phyloP scores from a whole-genome alignment of 306 rosid species.

The Lotus japonicus region DNA sequence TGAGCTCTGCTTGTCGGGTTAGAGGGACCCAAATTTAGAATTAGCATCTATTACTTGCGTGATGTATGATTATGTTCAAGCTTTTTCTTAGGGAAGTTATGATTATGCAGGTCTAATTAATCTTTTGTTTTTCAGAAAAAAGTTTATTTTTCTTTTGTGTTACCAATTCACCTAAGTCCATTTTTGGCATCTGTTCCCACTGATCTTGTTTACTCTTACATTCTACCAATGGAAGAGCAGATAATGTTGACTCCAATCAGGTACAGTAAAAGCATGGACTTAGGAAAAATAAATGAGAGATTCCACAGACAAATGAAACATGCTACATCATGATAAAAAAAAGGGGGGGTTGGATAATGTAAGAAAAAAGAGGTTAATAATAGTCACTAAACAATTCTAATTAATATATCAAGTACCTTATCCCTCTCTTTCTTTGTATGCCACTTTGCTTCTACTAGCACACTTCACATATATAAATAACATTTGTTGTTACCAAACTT shows the following conservation, averaged over 20 bases:
- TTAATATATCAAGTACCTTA: not conserved
- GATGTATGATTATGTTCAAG: slow-evolving; percentile 45
- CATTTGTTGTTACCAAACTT: not conserved
- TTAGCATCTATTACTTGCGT: slow-evolving; percentile 55
- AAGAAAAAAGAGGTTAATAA: not conserved
- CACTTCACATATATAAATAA: not conserved
- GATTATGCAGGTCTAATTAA: slow-evolving; percentile 28
- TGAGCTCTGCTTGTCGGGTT: slow-evolving; percentile 50
- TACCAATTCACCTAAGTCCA: slow-evolving; percentile 22
- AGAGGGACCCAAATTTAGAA: slow-evolving; percentile 65
- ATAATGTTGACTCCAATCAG: slow-evolving; percentile 27
- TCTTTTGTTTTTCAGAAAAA: slow-evolving; percentile 12
- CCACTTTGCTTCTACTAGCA: not conserved
- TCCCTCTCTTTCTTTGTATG: not conserved
- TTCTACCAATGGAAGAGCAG: slow-evolving; percentile 11
- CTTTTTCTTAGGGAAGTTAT: slow-evolving; percentile 29
- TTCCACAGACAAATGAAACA: slow-evolving; percentile 30
- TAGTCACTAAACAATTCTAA: not conserved
- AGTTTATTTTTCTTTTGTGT: not conserved
- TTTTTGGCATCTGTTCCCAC: slow-evolving; percentile 33
- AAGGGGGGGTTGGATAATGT: not conserved
- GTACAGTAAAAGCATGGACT: slow-evolving; percentile 14
- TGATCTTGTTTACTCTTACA: not conserved
- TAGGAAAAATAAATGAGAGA: not conserved
- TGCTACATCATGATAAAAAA: slow-evolving; percentile 17